Evolutionary conservation across 768 basidiomycete genomes (phyloP).

Genomic region (Crassisporium funariophilum): DNA sequence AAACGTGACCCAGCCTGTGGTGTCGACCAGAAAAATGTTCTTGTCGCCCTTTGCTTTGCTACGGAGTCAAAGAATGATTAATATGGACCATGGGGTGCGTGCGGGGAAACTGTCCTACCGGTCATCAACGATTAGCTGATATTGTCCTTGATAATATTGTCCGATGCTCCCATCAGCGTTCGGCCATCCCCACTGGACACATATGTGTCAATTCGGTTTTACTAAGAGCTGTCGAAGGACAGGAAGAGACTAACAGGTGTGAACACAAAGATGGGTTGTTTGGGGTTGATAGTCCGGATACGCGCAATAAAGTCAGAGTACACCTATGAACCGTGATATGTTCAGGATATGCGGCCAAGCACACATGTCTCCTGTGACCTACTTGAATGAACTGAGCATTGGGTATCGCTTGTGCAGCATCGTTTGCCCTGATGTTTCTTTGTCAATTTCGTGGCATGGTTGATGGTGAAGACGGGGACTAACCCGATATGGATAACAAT

Average conservation of each 20-base stretch:
- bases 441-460: neutral
- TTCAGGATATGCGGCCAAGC: no score
- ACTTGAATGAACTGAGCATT: constrained; percentile 46
- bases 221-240: neutral
- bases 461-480: constrained; percentile 6
- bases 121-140: constrained; percentile 45
- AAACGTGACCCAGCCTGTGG: constrained; percentile 56
- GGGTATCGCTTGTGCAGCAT: constrained; percentile 53
- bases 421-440: constrained; percentile 46
- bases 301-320: constrained; percentile 48
- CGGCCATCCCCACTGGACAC: constrained; percentile 57
- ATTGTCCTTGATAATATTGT: constrained; percentile 50
- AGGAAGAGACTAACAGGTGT: constrained; percentile 43
- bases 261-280: constrained; percentile 54
- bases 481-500: constrained; percentile 60
- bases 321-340: constrained; percentile 32
- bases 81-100: neutral
- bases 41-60: constrained; percentile 46
- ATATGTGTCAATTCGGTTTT: neutral
- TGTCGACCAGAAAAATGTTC: constrained; percentile 54
- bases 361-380: no score
- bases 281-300: constrained; percentile 44
- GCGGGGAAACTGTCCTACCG: constrained; percentile 27
- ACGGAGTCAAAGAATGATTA: neutral
- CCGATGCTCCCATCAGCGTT: constrained; percentile 44